phyloP scores from a whole-genome alignment of 345 rosid genomes.

The Salix suchowensis region DNA sequence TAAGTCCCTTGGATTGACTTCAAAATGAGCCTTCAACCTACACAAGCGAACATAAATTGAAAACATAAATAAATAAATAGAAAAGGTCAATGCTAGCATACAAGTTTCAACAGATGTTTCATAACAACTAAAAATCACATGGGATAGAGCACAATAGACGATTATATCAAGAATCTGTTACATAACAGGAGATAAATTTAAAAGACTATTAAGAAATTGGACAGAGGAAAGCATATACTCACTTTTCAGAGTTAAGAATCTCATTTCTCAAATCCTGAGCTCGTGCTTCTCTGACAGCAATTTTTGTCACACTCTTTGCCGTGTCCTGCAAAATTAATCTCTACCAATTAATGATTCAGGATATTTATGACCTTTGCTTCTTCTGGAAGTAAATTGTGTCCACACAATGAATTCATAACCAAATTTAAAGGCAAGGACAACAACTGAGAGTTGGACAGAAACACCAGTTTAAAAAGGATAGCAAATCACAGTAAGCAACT shows the following conservation, averaged over 20 bases:
- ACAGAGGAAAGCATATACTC: constrained; percentile 27
- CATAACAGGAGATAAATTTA: not conserved
- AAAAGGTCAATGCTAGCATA: not conserved
- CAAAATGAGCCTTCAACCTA: constrained; percentile 88
- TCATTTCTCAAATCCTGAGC: constrained; percentile 91
- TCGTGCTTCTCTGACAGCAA: constrained; percentile 77
- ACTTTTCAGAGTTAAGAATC: constrained; percentile 88
- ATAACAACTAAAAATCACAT: not conserved
- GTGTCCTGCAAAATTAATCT: constrained; percentile 55
- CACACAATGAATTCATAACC: not conserved
- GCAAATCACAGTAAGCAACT: not conserved
- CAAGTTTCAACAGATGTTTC: not conserved
- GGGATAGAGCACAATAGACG: not conserved
- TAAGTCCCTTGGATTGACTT: constrained; percentile 76
- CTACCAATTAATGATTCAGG: not conserved
- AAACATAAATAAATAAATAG: not conserved
- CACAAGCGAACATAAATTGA: constrained; percentile 5
- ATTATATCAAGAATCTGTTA: not conserved
- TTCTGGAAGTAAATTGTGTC: not conserved
- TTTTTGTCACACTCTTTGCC: constrained; percentile 83
- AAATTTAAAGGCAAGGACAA: not conserved
- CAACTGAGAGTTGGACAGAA: not conserved
- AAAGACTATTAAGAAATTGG: not conserved
- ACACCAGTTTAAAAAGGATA: not conserved
- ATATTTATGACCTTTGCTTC: not conserved